Evolutionary conservation across 2,329 filamentous ascomycete genomes (phyloP).

Genomic region (Alternaria gaisen): DNA sequence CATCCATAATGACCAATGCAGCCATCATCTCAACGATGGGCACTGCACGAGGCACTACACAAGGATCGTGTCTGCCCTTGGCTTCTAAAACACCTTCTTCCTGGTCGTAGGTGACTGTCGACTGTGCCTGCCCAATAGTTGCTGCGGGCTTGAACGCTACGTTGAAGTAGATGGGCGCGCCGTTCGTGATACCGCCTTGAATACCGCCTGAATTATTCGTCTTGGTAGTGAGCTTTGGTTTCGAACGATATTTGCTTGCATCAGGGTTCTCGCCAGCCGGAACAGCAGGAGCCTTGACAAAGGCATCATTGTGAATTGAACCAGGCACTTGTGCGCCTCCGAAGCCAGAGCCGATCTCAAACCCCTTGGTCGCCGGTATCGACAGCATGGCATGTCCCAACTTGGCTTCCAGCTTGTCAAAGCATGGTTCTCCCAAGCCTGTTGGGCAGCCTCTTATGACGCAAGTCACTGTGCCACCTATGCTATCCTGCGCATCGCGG

Average conservation of each 20-base stretch:
- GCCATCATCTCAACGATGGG: slow-evolving; percentile 94
- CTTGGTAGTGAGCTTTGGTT: slow-evolving; percentile 77
- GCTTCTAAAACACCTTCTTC: slow-evolving; percentile 80
- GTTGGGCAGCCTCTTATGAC: slow-evolving; percentile 86
- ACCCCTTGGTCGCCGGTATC: slow-evolving; percentile 94
- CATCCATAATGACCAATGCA: slow-evolving; percentile 85
- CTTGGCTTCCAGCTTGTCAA: slow-evolving; percentile 93
- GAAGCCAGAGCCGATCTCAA: slow-evolving; percentile 95
- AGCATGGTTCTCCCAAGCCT: slow-evolving; percentile 91
- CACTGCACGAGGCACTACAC: slow-evolving; percentile 87
- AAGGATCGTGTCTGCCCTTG: slow-evolving; percentile 94
- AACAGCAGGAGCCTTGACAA: slow-evolving; percentile 67
- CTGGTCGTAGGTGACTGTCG: slow-evolving; percentile 81
- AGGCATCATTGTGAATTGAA: slow-evolving; percentile 91
- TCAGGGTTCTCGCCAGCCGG: slow-evolving; percentile 57
- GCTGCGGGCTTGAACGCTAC: slow-evolving; percentile 95
- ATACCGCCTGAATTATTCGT: slow-evolving; percentile 97
- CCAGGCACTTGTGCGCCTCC: slow-evolving; percentile 85
- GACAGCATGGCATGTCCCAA: slow-evolving; percentile 94
- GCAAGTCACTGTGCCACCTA: slow-evolving; percentile 93
- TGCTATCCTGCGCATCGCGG: slow-evolving; percentile 82
- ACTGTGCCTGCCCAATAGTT: slow-evolving; percentile 89
- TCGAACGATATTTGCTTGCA: slow-evolving; percentile 47
- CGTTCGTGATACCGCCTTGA: slow-evolving; percentile 95
- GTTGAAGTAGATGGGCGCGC: slow-evolving; percentile 91